A percentile compares a stretch with the other conserved stretches of the same genome.
These are phyloP conservation scores for Hypoxylon sp. DNA, from an alignment of 2,329 filamentous ascomycete species.

Conservation along the genomic window DNA sequence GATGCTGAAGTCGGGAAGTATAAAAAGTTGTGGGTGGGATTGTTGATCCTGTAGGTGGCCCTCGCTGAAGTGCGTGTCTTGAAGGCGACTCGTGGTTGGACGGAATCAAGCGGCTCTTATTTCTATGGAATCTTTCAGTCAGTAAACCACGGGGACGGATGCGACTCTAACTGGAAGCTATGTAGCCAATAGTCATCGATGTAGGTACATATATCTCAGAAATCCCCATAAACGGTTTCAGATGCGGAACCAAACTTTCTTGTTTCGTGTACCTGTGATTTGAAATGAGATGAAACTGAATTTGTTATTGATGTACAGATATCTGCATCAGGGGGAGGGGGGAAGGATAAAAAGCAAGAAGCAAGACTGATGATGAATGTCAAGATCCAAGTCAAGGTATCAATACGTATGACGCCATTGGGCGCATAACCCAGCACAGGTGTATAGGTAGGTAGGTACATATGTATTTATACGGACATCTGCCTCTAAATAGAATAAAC, in stretches of 20 bases:
- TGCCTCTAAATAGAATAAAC: not conserved
- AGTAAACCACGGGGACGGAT: constrained; percentile 14
- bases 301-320: not conserved
- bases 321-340: not conserved
- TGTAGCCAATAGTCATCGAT: not conserved
- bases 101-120: constrained; percentile 41
- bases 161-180: constrained; percentile 22
- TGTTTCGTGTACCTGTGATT: constrained; percentile 8
- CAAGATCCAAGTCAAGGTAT: not conserved
- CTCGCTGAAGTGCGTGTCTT: constrained; percentile 49
- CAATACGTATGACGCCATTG: constrained; percentile 32
- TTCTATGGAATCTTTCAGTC: constrained; percentile 22
- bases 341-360: not conserved
- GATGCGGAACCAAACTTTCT: constrained; percentile 7
- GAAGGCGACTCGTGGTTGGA: constrained; percentile 51
- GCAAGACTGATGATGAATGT: not conserved
- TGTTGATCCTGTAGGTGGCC: constrained; percentile 47
- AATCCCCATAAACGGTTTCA: constrained; percentile 15
- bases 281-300: not conserved
- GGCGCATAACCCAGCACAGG: not conserved
- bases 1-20: constrained; percentile 27
- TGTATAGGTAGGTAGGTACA: too few species aligned
- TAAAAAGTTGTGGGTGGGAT: constrained; percentile 35
- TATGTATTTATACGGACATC: not conserved
- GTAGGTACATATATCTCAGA: not conserved